Base-by-base conservation (phyloP, 2,329 filamentous ascomycete species). In the Talaromyces sp. region DNA sequence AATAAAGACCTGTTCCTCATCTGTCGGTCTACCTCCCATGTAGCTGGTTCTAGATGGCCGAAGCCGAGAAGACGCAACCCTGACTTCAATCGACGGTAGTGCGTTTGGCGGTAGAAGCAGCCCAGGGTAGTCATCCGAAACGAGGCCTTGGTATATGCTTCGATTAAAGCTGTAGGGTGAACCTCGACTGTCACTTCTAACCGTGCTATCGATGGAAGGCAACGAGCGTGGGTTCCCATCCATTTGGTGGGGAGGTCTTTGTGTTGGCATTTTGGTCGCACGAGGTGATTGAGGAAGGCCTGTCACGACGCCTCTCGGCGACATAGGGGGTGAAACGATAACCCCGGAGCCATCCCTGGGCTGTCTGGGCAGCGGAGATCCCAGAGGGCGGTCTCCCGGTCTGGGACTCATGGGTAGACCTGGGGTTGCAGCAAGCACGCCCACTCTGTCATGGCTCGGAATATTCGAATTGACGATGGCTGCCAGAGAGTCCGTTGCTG, bases 1-100 rank as follows among this genome's bases (percentile, higher is more conserved):
- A 0, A 92, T 96, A 70, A 98, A 97, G 0, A 98, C 93, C 0
- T 93, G 92, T 68, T 97, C 93, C 71, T 96, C 93, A 62, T 97
- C 93, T 22, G 90, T 81, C 64, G 91, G 88, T 57, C 87, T 93
- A 11, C 92, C 80, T 1, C 88, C 90, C 69, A 96, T 80, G 67
- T 95, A 85, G 72, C 93, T 97, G 42, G 92, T 87, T 65, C 93
- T 84, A 0, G 93, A 96, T 15, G 93, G 95, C 71, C 91, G 92
- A 81, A 99, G 87, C n/a, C 95, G 88, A 25, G 95, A 98, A 4
- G 95, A 98, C 3, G 92, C 91, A 4, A 97, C 93, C 72, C 85
- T 91, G 55, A 97, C 87, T 65, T 90, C 85, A 60, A 99, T 89
- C 1, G 91, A 91, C 3, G 91, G 90, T 8, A 99, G 81, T 6